These are phyloP conservation scores for Cryptosporidium sp. DNA, from an alignment of 169 alveolate species.

Conservation along the genomic window DNA sequence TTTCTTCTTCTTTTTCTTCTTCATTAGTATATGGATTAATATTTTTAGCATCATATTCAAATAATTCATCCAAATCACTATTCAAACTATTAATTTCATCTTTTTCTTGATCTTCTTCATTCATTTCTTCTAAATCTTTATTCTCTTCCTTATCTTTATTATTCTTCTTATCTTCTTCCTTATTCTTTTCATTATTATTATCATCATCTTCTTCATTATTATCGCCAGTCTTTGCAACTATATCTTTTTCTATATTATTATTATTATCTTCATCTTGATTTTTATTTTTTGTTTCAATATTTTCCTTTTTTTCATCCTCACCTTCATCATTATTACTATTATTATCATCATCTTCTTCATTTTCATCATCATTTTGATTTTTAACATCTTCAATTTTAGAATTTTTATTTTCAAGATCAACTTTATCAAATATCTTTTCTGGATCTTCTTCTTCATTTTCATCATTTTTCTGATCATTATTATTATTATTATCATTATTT, in stretches of 20 bases:
- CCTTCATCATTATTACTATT: conserved; percentile 78
- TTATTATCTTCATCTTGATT: conserved; percentile 80
- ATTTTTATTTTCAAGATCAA: conserved; percentile 82
- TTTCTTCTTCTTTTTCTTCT: too few species aligned
- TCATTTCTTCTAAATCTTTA: conserved; percentile 47
- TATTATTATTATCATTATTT: not conserved
- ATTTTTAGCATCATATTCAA: conserved; percentile 77
- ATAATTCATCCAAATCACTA: conserved; percentile 71
- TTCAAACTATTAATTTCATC: conserved; percentile 61
- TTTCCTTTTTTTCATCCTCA: conserved; percentile 81
- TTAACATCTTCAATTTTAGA: conserved; percentile 83
- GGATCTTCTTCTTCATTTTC: conserved; percentile 81
- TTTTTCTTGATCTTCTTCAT: conserved; percentile 56
- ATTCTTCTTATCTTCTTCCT: conserved; percentile 80
- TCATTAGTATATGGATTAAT: conserved; percentile 13
- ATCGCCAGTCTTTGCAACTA: conserved; percentile 77
- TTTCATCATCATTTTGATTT: conserved; percentile 78
- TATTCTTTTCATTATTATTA: conserved; percentile 76
- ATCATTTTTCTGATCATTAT: not conserved
- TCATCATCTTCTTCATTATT: conserved; percentile 57
- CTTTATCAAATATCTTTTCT: conserved; percentile 80
- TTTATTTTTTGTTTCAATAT: conserved; percentile 81
- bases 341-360: conserved; percentile 80
- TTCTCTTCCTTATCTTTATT: conserved; percentile 76
- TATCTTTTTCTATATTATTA: conserved; percentile 79